Conservation (phyloP, 768 basidiomycete genomes). For the Neoboletus brunneissimus region DNA sequence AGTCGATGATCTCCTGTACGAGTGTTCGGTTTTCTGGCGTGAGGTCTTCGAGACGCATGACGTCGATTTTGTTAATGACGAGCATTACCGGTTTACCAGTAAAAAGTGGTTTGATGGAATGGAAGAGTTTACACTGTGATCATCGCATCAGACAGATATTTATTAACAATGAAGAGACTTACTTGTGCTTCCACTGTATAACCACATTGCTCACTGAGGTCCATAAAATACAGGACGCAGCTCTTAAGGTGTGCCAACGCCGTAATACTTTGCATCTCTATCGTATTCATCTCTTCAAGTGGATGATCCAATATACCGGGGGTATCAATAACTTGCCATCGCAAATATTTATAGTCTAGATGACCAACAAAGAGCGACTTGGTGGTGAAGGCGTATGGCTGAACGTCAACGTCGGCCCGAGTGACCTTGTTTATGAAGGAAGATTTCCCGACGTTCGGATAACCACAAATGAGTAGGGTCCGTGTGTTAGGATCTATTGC, state of each 20-base stretch:
- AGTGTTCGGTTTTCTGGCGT: slow-evolving; percentile 69
- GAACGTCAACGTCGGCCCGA: slow-evolving; percentile 97
- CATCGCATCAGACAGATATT: neutral
- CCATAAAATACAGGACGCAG: slow-evolving; percentile 98
- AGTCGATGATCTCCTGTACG: slow-evolving; percentile 83
- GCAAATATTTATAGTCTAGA: slow-evolving; percentile 97
- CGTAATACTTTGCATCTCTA: slow-evolving; percentile 99
- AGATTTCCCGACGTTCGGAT: slow-evolving; percentile 99
- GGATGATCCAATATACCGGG: slow-evolving; percentile 98
- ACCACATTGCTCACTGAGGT: slow-evolving; percentile 96
- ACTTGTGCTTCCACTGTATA: slow-evolving; percentile 97
- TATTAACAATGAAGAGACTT: slow-evolving; percentile 21
- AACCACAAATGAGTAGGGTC: slow-evolving; percentile 96
- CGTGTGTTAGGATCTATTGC: slow-evolving; percentile 98
- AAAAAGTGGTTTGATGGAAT: slow-evolving; percentile 98
- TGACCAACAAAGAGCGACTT: slow-evolving; percentile 98
- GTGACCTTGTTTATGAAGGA: slow-evolving; percentile 99
- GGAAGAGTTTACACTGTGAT: slow-evolving; percentile 90
- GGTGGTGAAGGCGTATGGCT: slow-evolving; percentile 99
- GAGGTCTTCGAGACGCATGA: slow-evolving; percentile 84
- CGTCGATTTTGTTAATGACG: slow-evolving; percentile 98
- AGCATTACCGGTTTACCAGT: slow-evolving; percentile 88
- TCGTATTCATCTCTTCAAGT: slow-evolving; percentile 99
- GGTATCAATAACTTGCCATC: slow-evolving; percentile 99
- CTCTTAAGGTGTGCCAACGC: slow-evolving; percentile 94